These are phyloP conservation scores for Alloascoidea africana DNA, from an alignment of 805 yeast genomes.

Conservation along the genomic window DNA sequence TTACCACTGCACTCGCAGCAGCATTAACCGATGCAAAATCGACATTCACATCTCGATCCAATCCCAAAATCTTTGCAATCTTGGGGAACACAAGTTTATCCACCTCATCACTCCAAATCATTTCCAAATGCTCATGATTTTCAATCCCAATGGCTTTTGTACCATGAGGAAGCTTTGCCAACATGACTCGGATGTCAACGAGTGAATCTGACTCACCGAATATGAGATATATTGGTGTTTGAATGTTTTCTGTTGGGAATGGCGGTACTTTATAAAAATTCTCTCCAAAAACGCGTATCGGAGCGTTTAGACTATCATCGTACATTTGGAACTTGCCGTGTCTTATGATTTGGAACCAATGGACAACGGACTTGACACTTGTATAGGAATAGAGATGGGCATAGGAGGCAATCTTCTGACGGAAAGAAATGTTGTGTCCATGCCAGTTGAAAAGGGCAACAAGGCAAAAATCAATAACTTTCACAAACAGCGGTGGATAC, in stretches of 20 bases:
- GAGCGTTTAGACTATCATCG: slow-evolving; percentile 34
- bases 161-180: slow-evolving; percentile 42
- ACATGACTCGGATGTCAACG: slow-evolving; percentile 74
- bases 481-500: slow-evolving; percentile 62
- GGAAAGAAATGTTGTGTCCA: slow-evolving; percentile 47
- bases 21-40: too few relatives aligned
- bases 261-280: slow-evolving; percentile 34
- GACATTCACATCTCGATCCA: too few relatives aligned
- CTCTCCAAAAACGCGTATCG: slow-evolving; percentile 9
- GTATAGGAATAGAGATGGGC: slow-evolving; percentile 86
- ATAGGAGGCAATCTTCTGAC: slow-evolving; percentile 69
- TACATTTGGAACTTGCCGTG: slow-evolving; percentile 77
- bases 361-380: slow-evolving; percentile 85
- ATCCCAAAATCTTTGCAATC: slow-evolving; percentile 4
- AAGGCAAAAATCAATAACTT: slow-evolving; percentile 58
- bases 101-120: slow-evolving; percentile 74
- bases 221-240: slow-evolving; percentile 58
- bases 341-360: slow-evolving; percentile 86
- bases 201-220: slow-evolving; percentile 75
- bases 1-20: too few relatives aligned
- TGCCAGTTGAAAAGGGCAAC: slow-evolving; percentile 67
- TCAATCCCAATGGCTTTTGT: slow-evolving; percentile 35
- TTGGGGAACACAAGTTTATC: slow-evolving; percentile 25
- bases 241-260: slow-evolving; percentile 53
- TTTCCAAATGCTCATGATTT: slow-evolving; percentile 80